A percentile compares a stretch with the other conserved stretches of the same genome.
Evolutionary conservation across 805 yeast species (phyloP).

Genomic region (Starmerella khaoyaiensis): DNA sequence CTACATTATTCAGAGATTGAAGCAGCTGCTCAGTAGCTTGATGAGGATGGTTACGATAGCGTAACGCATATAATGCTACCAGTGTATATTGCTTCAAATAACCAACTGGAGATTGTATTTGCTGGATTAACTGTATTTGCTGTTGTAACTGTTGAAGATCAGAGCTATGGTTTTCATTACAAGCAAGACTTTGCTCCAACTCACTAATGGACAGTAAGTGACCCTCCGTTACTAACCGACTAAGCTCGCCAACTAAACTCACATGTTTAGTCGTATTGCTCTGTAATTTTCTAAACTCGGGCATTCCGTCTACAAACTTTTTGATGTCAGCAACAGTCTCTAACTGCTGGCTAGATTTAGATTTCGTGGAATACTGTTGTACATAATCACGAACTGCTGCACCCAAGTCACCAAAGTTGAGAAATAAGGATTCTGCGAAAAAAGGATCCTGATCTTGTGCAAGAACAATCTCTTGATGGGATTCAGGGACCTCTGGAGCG

Average conservation of each 20-base stretch:
- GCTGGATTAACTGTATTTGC: constrained; percentile 30
- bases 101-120: constrained; percentile 32
- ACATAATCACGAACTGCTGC: constrained; percentile 78
- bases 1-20: constrained; percentile 24
- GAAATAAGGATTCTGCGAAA: constrained; percentile 65
- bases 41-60: constrained; percentile 45
- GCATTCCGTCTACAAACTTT: constrained; percentile 78
- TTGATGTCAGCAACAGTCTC: constrained; percentile 81
- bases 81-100: constrained; percentile 58
- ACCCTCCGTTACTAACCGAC: constrained; percentile 46
- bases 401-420: constrained; percentile 90
- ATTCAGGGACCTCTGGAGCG: constrained; percentile 45
- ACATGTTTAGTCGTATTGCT: constrained; percentile 87
- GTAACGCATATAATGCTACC: constrained; percentile 57
- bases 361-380: constrained; percentile 62
- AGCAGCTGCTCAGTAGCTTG: constrained; percentile 34
- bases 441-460: constrained; percentile 63
- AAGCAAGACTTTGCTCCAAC: constrained; percentile 72
- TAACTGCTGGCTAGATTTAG: constrained; percentile 60
- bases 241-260: constrained; percentile 76
- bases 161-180: constrained; percentile 43
- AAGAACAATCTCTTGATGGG: constrained; percentile 49
- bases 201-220: constrained; percentile 79
- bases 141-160: constrained; percentile 47
- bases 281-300: constrained; percentile 80